Percentiles rank a stretch among this genome's conserved stretches.
These are phyloP conservation scores for Ploettnerulaceae sp. DNA, from an alignment of 2,329 filamentous ascomycete species.

Conservation along the genomic window DNA sequence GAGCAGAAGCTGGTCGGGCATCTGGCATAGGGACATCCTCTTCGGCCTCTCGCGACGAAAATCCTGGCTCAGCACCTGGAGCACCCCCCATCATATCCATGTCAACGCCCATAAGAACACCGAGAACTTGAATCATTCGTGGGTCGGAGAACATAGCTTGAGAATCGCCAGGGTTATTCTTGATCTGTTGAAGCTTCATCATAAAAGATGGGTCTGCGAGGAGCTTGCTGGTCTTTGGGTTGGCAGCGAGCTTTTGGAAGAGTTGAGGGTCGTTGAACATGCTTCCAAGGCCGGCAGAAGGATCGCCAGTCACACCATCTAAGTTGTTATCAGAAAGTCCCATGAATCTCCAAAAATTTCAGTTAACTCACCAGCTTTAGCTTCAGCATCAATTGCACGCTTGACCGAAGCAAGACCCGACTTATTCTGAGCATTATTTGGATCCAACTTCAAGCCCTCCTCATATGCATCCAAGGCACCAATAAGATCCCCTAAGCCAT, in stretches of 20 bases:
- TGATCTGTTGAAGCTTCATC: conserved; percentile 76
- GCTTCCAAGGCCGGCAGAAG: conserved; percentile 71
- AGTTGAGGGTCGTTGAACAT: conserved; percentile 95
- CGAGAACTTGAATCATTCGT: conserved; percentile 88
- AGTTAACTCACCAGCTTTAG: conserved; percentile 39
- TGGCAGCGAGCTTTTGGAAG: conserved; percentile 82
- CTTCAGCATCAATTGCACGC: conserved; percentile 79
- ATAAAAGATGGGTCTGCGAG: conserved; percentile 86
- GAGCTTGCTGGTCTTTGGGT: conserved; percentile 84
- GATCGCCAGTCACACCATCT: conserved; percentile 51
- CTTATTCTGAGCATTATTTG: conserved; percentile 88
- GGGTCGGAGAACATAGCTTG: conserved; percentile 83
- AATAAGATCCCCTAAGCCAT: conserved; percentile 80
- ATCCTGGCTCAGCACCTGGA: conserved; percentile 40
- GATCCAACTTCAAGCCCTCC: conserved; percentile 88
- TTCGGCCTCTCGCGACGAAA: conserved; percentile 44
- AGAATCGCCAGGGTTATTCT: conserved; percentile 73
- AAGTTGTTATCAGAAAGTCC: conserved; percentile 12
- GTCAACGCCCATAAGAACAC: conserved; percentile 88
- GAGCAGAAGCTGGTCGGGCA: conserved; percentile 41
- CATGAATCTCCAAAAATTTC: background rate
- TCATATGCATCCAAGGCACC: conserved; percentile 87
- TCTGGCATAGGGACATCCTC: conserved; percentile 80
- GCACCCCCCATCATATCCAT: conserved; percentile 58
- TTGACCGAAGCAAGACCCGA: conserved; percentile 79